A percentile compares a stretch with the other conserved stretches of the same genome.
Conservation (phyloP, 768 basidiomycete genomes). For the Boletus rubescentipes region DNA sequence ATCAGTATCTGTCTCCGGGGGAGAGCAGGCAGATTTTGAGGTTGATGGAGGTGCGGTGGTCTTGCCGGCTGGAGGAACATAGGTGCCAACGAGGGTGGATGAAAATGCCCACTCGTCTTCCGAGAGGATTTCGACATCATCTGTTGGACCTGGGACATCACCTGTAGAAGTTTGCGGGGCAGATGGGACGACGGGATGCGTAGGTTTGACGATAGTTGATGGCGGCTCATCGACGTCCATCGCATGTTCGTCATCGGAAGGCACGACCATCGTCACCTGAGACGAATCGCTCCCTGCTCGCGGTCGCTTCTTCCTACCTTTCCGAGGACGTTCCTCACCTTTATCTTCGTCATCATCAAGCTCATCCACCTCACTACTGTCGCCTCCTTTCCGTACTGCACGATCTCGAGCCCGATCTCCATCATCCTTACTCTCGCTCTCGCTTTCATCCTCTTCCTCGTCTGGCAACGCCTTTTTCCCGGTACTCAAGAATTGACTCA, state of each 20-base stretch:
- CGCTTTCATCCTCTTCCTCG: constrained; percentile 18
- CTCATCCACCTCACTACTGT: constrained; percentile 15
- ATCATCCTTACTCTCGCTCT: constrained; percentile 5
- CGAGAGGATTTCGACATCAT: constrained; percentile 2
- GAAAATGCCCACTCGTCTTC: constrained; percentile 23
- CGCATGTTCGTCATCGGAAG: constrained; percentile 24
- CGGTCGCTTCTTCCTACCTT: constrained; percentile 6
- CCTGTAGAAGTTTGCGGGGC: neutral
- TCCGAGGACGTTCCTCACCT: neutral
- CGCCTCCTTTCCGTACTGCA: neutral
- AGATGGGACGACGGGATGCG: neutral
- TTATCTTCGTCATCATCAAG: constrained; percentile 10
- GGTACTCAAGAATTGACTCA: constrained; percentile 54
- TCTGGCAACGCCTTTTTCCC: constrained; percentile 35
- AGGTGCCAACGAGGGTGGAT: constrained; percentile 28
- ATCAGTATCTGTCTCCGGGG: neutral
- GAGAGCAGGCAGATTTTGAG: neutral
- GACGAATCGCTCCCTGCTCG: constrained; percentile 16
- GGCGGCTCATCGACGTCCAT: constrained; percentile 28
- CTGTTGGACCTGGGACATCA: neutral
- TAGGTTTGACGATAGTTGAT: constrained; percentile 20
- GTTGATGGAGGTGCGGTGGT: neutral
- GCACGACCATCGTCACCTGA: constrained; percentile 19
- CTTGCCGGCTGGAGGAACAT: constrained; percentile 15
- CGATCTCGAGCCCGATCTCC: constrained; percentile 10